Conservation (phyloP, 345 rosid species). For the Aurinia saxatilis region DNA sequence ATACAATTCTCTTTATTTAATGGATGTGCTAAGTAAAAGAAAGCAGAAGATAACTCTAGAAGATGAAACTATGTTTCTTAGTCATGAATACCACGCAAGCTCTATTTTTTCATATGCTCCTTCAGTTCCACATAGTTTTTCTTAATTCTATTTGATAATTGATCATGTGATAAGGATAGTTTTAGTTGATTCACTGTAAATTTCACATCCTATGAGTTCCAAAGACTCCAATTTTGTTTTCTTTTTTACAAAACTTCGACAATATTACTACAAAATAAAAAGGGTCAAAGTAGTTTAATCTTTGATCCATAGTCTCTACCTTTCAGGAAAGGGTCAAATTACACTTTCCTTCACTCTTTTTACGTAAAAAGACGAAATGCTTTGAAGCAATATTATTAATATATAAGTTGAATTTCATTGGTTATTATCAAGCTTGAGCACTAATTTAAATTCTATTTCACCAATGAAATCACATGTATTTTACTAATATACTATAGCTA, state of each 20-base stretch:
- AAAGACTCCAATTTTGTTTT: background rate
- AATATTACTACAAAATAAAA: slow-evolving; percentile 7
- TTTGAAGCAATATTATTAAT: too few relatives aligned
- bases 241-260: background rate
- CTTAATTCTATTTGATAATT: background rate
- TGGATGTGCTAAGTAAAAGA: slow-evolving; percentile 58
- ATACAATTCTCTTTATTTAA: slow-evolving; percentile 58
- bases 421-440: too few relatives aligned
- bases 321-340: too few relatives aligned
- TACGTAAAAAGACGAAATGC: too few relatives aligned
- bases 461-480: too few relatives aligned
- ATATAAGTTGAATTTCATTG: too few relatives aligned
- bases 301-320: background rate
- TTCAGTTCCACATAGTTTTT: slow-evolving; percentile 9
- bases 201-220: slow-evolving; percentile 6
- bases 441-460: too few relatives aligned
- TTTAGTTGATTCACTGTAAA: slow-evolving; percentile 21
- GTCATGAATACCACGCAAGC: background rate
- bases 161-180: background rate
- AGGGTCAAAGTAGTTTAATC: background rate
- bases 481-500: too few relatives aligned
- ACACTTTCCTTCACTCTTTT: too few relatives aligned
- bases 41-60: slow-evolving; percentile 39
- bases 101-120: slow-evolving; percentile 1
- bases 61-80: slow-evolving; percentile 26